Evolutionary conservation across 202 grass and related monocot genomes (phyloP), one percentile per base, ranked within the genome.

Genomic region (Dendrocalamus latiflorus): DNA sequence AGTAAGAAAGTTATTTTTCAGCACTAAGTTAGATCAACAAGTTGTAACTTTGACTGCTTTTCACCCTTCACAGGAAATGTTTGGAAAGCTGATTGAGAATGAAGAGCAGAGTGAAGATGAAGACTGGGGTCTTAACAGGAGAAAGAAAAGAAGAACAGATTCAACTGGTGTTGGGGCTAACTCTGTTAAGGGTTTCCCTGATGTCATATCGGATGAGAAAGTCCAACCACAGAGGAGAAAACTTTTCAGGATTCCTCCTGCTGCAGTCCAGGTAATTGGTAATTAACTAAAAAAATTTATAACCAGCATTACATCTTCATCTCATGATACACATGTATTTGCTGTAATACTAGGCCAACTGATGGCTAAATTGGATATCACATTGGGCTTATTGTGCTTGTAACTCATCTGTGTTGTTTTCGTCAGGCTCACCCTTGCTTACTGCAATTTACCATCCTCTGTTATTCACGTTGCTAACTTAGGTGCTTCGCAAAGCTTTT

Each of bases 51-150:
- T 79, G 74, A 86, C 37, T 60, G 26, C 38, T 44, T 75, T 84
- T 75, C 51, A 80, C 39, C 69, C n/a, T 70, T 22, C 6, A 38
- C 78, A 99, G 96, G 93, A 95, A 86, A 99, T 99, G 93, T 96
- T 99, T 90, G 93, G 93, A 54, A 95, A 94, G 80, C 79, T 87
- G 53, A 66, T 77, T 54, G 85, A 88, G 62, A 87, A 87, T 80
- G 93, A 87, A 80, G 83, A 90, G 39, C 91, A 78, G 63, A 97
- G 86, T 80, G 93, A 95, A 84, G 96, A 99, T 90, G 96, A 99
- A 89, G 91, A 95, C 62, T 99, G 96, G 93, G 86, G 86, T 51
- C 79, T 57, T 68, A 33, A 56, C 62, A 90, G 47, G 45, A 87
- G 83, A 89, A 94, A 92, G 78, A 95, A 91, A 80, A 93, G 86